Evolutionary conservation across 202 grass and related monocot genomes (phyloP), one percentile per base, ranked within the genome.

Genomic region (Elaeis oleifera): DNA sequence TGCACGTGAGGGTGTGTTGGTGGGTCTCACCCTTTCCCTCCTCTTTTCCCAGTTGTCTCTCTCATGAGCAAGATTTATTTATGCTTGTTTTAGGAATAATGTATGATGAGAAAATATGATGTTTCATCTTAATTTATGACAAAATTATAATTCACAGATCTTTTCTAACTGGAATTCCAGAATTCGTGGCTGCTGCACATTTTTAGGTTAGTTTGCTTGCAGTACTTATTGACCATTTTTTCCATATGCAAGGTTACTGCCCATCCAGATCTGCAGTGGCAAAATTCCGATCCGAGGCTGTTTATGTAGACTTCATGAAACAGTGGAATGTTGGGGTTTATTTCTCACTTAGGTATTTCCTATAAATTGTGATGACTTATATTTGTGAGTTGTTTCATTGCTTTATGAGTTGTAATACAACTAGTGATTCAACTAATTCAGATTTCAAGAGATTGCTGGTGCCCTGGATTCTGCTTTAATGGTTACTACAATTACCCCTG

Each of bases 391-490:
- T 18, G 15, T 61, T 78, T 39, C 21, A 11, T 23, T 18, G 73
- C 39, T 55, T 71, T 71, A 28, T 56, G 51, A 77, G 59, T 79
- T 69, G 36, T 13, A 44, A 0, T 50, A 67, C 69, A 56, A 27
- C 8, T 52, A 60, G 51, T 63, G 62, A 16, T 82, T 81, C 61
- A 54, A 67, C 74, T 84, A 49, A 25, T 74, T 78, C 80, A 99
- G 94, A 74, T 99, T 99, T 86, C 94, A 99, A 83, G 94, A 94
- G 77, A 92, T 99, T 84, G 94, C 94, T 55, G 94, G 94, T 73
- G 78, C 74, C 69, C 77, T 99, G 72, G 94, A 99, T 80, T 86
- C 88, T 79, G 61, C 66, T 2, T 76, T 99, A 62, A 84, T 68
- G 51, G 51, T 77, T 11, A 50, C 60, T 20, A 65, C 69, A 27